Evolutionary conservation across 805 yeast species (phyloP), one percentile per base, ranked within the genome.

Genomic region (Cephaloascus fragrans): DNA sequence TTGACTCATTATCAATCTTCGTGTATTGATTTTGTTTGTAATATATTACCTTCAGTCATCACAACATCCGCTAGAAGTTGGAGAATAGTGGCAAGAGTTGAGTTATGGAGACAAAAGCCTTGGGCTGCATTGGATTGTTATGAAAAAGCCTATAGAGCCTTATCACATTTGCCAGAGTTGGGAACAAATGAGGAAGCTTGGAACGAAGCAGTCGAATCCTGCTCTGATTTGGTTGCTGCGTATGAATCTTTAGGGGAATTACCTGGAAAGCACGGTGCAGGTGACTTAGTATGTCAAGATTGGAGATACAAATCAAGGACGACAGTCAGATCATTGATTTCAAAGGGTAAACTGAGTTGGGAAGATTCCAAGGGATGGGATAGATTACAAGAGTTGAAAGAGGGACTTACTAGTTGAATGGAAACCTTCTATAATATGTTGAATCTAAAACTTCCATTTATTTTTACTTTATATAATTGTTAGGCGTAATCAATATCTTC

Each of bases 281-380:
- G 81, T 17, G 86, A 83, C 54, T 47, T 81, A n/a, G 94, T 89
- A 8, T 88, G 96, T 56, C 77, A 80, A 52, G 95, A 88, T 53
- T 89, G 97, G 97, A 83, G 77, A 52, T 84, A 81, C 61, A 87
- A 87, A 55, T 80, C 95, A 2, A 71, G 80, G 44, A 71, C 83
- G 14, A 66, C 84, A 1, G 71, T 88, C 17, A 71, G 94, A 51
- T 73, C 85, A 1, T 64, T 88, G 46, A 71, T 84, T 75, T 78
- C 90, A 15, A 83, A 80, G 52, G 96, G 96, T 6, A 81, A 75
- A 49, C 63, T 67, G 18, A 71, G 71, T 45, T 88, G 96, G 96
- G 89, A 83, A 48, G 87, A 74, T 44, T 67, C 83, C 3, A 80
- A 73, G 28, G 93, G 87, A 2, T 88, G 90, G 85, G 76, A 78